A percentile compares a stretch with the other conserved stretches of the same genome.
Conservation (phyloP, 768 basidiomycete genomes). For the Pluteus cervinus region DNA sequence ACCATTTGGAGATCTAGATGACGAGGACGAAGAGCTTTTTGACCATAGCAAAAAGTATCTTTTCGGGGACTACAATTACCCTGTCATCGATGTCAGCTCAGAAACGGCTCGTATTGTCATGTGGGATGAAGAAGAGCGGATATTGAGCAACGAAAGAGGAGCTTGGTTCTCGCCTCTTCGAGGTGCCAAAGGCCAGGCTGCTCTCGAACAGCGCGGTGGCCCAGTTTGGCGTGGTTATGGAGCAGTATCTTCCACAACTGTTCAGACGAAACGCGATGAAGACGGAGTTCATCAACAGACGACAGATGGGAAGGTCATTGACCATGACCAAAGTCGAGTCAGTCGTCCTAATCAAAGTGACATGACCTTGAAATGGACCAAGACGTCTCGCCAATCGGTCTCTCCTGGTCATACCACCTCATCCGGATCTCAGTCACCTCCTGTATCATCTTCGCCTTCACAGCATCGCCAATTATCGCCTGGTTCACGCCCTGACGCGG, state of each 20-base stretch:
- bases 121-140: constrained; percentile 84
- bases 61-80: constrained; percentile 90
- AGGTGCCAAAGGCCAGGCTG: constrained; percentile 36
- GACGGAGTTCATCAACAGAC: no score
- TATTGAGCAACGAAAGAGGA: constrained; percentile 67
- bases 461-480: constrained; percentile 18
- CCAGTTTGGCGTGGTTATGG: constrained; percentile 55
- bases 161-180: constrained; percentile 65
- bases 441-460: constrained; percentile 17
- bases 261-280: no score
- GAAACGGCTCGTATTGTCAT: constrained; percentile 59
- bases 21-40: constrained; percentile 72
- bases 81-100: constrained; percentile 81
- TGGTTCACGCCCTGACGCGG: constrained; percentile 62
- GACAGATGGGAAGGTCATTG: constrained; percentile 33
- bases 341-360: constrained; percentile 26
- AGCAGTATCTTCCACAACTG: no score
- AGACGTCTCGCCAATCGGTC: no score
- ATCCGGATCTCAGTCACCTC: no score
- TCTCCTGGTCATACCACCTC: no score
- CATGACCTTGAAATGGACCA: constrained; percentile 44
- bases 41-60: constrained; percentile 70
- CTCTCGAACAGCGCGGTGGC: constrained; percentile 28
- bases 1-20: constrained; percentile 64
- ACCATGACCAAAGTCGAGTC: constrained; percentile 38